Evolutionary conservation across 169 alveolate genomes (phyloP).

Genomic region (Perkinsus chesapeaki): DNA sequence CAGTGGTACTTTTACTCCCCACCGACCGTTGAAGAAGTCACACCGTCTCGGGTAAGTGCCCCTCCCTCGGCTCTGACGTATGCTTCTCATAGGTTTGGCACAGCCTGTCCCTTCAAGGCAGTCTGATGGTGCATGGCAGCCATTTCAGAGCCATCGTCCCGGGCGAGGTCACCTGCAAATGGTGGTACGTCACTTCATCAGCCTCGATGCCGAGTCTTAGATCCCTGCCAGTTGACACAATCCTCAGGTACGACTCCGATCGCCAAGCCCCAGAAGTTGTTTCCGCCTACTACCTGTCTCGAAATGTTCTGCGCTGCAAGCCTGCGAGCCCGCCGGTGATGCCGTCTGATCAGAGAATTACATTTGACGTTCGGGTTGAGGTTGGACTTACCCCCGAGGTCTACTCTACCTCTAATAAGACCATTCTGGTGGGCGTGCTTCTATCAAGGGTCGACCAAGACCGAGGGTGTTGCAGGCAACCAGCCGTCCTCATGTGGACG

Average conservation of each 20-base stretch:
- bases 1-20: slow-evolving; percentile 12
- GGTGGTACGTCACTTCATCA: background rate
- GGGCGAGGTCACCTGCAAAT: background rate
- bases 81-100: background rate
- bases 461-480: background rate
- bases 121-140: background rate
- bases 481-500: background rate
- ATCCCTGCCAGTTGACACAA: no score
- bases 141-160: background rate
- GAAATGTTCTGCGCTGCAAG: background rate
- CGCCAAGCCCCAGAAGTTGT: background rate
- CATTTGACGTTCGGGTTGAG: background rate
- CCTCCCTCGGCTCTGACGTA: background rate
- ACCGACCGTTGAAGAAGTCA: background rate
- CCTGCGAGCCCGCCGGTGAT: background rate
- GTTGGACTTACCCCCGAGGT: background rate
- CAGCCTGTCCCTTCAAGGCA: background rate
- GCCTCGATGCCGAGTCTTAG: no score
- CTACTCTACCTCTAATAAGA: background rate
- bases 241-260: background rate
- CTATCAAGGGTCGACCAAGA: background rate
- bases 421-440: background rate
- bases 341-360: background rate
- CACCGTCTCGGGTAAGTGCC: background rate
- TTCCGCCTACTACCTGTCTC: background rate